These are phyloP conservation scores for Coniochaeta ligniaria DNA, from an alignment of 2,329 filamentous ascomycete species.

Conservation along the genomic window DNA sequence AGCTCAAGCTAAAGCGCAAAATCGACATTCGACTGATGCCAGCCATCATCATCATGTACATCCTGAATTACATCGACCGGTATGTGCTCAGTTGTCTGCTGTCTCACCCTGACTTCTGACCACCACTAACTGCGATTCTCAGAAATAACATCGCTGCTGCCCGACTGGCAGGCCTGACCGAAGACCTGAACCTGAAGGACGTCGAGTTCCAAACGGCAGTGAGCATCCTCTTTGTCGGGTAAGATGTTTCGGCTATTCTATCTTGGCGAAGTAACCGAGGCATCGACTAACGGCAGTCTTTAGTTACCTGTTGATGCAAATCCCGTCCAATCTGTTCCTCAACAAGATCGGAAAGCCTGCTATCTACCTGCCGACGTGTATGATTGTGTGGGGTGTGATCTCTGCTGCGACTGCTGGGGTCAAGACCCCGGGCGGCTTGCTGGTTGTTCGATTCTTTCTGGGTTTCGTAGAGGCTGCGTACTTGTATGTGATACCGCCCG, in stretches of 20 bases:
- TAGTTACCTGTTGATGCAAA: constrained; percentile 42
- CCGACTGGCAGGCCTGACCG: constrained; percentile 35
- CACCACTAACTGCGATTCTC: neutral
- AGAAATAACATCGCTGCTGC: constrained; percentile 34
- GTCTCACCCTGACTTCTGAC: neutral
- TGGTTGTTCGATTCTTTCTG: constrained; percentile 33
- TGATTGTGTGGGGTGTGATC: constrained; percentile 41
- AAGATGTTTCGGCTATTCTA: constrained; percentile 14
- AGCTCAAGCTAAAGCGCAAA: constrained; percentile 50
- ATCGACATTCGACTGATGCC: constrained; percentile 55
- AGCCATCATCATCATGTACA: constrained; percentile 57
- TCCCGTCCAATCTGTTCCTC: constrained; percentile 43
- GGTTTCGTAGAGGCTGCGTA: constrained; percentile 34
- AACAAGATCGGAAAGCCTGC: constrained; percentile 43
- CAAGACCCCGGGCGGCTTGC: constrained; percentile 25
- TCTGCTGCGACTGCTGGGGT: constrained; percentile 31
- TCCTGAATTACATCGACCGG: constrained; percentile 54
- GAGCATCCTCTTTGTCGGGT: constrained; percentile 44
- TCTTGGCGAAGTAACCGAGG: too few species aligned
- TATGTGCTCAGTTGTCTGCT: constrained; percentile 6
- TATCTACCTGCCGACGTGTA: constrained; percentile 35
- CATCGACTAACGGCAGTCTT: neutral
- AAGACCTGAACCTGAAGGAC: constrained; percentile 32
- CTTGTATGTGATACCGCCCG: constrained; percentile 11
- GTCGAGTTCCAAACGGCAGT: constrained; percentile 32